Conservation (phyloP, 2,329 filamentous ascomycete genomes). For the Pyrenochaeta sp. region DNA sequence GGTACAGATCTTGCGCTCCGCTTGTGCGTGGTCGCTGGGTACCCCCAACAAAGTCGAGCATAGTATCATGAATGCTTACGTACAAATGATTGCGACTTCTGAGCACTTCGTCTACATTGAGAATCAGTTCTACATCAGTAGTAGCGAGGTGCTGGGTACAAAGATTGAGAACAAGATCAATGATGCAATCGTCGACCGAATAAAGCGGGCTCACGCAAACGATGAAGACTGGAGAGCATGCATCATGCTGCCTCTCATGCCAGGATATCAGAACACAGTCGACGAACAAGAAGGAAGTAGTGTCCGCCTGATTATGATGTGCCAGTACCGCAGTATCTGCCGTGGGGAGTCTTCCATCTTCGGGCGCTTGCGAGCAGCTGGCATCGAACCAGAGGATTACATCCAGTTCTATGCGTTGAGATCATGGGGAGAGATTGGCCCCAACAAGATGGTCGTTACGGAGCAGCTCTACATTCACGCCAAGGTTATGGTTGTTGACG, state of each 20-base stretch:
- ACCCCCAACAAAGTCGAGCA: conserved; percentile 84
- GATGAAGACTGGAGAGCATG: conserved; percentile 90
- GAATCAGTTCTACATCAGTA: conserved; percentile 98
- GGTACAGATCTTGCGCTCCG: conserved; percentile 92
- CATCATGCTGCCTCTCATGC: conserved; percentile 92
- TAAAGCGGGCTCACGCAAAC: conserved; percentile 82
- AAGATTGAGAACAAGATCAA: conserved; percentile 93
- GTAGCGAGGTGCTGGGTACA: conserved; percentile 84
- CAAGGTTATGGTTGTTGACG: conserved; percentile 95
- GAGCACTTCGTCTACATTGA: conserved; percentile 99
- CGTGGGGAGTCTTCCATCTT: conserved; percentile 93
- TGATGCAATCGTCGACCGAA: conserved; percentile 91
- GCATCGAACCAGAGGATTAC: conserved; percentile 93
- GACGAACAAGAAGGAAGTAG: conserved; percentile 94
- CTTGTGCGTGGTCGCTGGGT: conserved; percentile 89
- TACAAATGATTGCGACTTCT: conserved; percentile 92
- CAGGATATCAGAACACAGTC: conserved; percentile 97
- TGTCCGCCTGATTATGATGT: conserved; percentile 94
- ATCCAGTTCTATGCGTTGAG: conserved; percentile 94
- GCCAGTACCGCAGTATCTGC: conserved; percentile 95
- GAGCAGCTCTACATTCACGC: conserved; percentile 99
- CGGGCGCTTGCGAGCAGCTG: conserved; percentile 77
- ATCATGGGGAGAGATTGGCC: conserved; percentile 90
- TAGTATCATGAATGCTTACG: conserved; percentile 95
- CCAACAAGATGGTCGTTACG: conserved; percentile 82